These are phyloP conservation scores for Wickerhamiella australiensis DNA, from an alignment of 805 yeast species.

Conservation along the genomic window DNA sequence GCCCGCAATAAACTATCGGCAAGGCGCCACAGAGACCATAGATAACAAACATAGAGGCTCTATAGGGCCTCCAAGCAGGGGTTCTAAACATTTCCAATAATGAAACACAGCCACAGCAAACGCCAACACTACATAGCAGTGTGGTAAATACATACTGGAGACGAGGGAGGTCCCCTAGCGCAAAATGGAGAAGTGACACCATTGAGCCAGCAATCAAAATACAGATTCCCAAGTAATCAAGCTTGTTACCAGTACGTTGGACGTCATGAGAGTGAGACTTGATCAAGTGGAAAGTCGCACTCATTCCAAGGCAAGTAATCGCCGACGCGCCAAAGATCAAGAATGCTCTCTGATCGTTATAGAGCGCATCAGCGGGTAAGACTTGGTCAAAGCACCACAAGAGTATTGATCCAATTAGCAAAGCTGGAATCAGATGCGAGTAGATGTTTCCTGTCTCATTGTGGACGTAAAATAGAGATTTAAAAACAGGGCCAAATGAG, in stretches of 20 bases:
- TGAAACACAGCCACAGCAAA: slow-evolving; percentile 50
- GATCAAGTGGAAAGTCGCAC: slow-evolving; percentile 54
- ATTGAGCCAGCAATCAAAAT: slow-evolving; percentile 54
- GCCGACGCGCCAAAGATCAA: slow-evolving; percentile 47
- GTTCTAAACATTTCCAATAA: slow-evolving; percentile 55
- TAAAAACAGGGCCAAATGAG: slow-evolving; percentile 36
- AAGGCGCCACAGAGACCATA: slow-evolving; percentile 71
- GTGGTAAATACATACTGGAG: slow-evolving; percentile 27
- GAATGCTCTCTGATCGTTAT: slow-evolving; percentile 40
- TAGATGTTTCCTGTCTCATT: slow-evolving; percentile 66
- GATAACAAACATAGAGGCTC: slow-evolving; percentile 66
- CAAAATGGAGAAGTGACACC: slow-evolving; percentile 39
- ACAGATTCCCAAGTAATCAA: slow-evolving; percentile 68
- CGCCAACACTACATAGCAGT: slow-evolving; percentile 45
- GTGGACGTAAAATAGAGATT: slow-evolving; percentile 44
- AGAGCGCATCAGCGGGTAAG: slow-evolving; percentile 24
- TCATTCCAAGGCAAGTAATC: slow-evolving; percentile 45
- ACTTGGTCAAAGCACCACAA: slow-evolving; percentile 15
- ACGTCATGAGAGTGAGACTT: slow-evolving; percentile 53
- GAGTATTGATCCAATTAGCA: slow-evolving; percentile 18
- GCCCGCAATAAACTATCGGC: slow-evolving; percentile 50
- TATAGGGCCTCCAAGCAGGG: slow-evolving; percentile 56
- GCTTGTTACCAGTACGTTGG: slow-evolving; percentile 47
- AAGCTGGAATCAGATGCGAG: slow-evolving; percentile 41
- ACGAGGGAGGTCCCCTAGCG: slow-evolving; percentile 31